These are phyloP conservation scores for Pichia sp. DNA, from an alignment of 1,139 yeast genomes.

Conservation along the genomic window DNA sequence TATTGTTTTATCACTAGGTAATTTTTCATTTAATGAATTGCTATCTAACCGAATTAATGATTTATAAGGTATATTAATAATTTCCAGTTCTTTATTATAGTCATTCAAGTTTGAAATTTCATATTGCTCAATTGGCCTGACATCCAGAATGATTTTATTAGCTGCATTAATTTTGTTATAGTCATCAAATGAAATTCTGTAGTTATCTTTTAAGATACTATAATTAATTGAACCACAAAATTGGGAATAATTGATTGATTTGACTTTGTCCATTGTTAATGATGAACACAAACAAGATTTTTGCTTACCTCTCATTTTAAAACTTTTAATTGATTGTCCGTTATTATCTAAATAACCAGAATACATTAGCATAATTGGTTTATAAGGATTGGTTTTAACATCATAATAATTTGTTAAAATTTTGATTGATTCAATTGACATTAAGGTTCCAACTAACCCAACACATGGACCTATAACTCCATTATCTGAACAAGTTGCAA, in stretches of 20 bases:
- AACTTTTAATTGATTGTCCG: slow-evolving; percentile 56
- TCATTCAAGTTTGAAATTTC: slow-evolving; percentile 39
- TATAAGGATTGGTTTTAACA: slow-evolving; percentile 31
- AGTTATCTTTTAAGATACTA: slow-evolving; percentile 37
- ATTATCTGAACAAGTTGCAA: slow-evolving; percentile 85
- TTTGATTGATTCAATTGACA: slow-evolving; percentile 85
- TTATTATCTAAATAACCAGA: slow-evolving; percentile 56
- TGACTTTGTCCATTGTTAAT: slow-evolving; percentile 43
- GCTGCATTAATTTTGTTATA: neutral
- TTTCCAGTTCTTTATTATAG: slow-evolving; percentile 39
- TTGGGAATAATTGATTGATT: slow-evolving; percentile 50
- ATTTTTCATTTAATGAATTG: slow-evolving; percentile 18
- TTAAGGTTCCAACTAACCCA: slow-evolving; percentile 81
- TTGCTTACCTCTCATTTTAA: slow-evolving; percentile 74
- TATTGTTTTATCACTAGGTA: slow-evolving; percentile 18
- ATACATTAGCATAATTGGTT: slow-evolving; percentile 65
- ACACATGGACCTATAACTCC: slow-evolving; percentile 96
- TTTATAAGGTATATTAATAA: slow-evolving; percentile 61
- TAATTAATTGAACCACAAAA: slow-evolving; percentile 67
- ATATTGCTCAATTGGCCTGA: slow-evolving; percentile 74
- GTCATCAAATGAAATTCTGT: slow-evolving; percentile 45
- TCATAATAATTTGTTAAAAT: slow-evolving; percentile 52
- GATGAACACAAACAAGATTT: slow-evolving; percentile 56
- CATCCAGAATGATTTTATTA: slow-evolving; percentile 51
- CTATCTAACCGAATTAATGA: slow-evolving; percentile 35